Conservation (phyloP, 352 stramenopile genomes). For the Pythium sukuiense region DNA sequence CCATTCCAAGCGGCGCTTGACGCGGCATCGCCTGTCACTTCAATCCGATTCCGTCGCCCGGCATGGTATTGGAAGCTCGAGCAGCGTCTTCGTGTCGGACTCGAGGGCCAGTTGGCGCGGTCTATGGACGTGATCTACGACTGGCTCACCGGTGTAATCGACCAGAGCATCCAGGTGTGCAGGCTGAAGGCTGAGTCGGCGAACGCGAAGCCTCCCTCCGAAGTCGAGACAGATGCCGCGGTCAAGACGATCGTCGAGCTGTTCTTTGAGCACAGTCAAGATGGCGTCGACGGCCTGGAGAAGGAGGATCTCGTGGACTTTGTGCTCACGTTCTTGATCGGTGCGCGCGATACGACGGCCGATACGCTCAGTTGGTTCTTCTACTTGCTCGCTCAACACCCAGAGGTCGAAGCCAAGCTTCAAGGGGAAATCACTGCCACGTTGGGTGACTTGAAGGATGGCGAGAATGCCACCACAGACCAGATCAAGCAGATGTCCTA, state of each 20-base stretch:
- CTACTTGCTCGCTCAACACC: slow-evolving; percentile 60
- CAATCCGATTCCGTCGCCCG: not conserved
- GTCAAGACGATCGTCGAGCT: not conserved
- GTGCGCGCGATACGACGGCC: slow-evolving; percentile 73
- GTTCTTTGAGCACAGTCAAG: not conserved
- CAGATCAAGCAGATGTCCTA: slow-evolving; percentile 15
- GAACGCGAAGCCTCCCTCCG: not conserved
- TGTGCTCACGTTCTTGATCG: slow-evolving; percentile 61
- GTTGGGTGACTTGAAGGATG: not conserved
- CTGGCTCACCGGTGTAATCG: not conserved
- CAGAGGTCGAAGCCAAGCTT: slow-evolving; percentile 39
- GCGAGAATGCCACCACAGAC: slow-evolving; percentile 21
- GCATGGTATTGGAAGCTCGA: not conserved
- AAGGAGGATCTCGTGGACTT: slow-evolving; percentile 64
- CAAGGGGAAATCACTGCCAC: slow-evolving; percentile 36
- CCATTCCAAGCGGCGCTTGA: not conserved
- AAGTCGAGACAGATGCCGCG: not conserved
- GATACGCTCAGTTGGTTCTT: slow-evolving; percentile 69
- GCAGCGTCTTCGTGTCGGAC: not conserved
- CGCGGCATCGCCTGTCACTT: not conserved
- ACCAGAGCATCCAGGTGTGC: not conserved
- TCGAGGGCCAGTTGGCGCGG: not conserved
- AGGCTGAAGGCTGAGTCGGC: too few species aligned
- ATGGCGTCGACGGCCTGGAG: slow-evolving; percentile 27
- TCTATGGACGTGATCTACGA: not conserved